These are phyloP conservation scores for Stephania cephalantha DNA, from an alignment of 164 flowering plant genomes.

Conservation along the genomic window DNA sequence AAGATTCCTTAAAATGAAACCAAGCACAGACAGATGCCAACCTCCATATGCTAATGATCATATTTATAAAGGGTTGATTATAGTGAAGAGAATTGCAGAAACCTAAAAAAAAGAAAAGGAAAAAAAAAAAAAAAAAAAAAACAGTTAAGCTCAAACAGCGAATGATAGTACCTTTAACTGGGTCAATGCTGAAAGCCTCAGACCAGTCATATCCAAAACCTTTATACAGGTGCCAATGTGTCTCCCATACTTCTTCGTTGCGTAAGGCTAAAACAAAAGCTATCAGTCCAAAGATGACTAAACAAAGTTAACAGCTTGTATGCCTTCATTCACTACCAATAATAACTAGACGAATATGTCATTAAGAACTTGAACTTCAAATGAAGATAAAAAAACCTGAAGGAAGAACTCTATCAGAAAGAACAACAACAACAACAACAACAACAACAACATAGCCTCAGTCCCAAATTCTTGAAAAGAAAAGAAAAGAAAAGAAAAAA, in stretches of 20 bases:
- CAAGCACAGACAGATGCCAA: background rate
- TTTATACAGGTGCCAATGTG: slow-evolving; percentile 74
- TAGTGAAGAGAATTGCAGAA: slow-evolving; percentile 1
- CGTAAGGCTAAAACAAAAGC: slow-evolving; percentile 53
- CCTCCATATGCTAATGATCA: background rate
- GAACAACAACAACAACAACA: no score
- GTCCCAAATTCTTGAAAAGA: no score
- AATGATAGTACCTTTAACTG: slow-evolving; percentile 61
- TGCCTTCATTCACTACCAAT: background rate
- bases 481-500: background rate
- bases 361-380: background rate
- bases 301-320: background rate
- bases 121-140: background rate
- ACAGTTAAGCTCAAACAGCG: background rate
- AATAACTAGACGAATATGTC: background rate
- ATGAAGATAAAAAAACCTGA: background rate
- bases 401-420: background rate
- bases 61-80: background rate
- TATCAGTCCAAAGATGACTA: slow-evolving; percentile 8
- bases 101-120: background rate
- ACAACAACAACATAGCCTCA: no score
- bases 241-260: slow-evolving; percentile 58
- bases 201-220: slow-evolving; percentile 94
- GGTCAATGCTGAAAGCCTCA: slow-evolving; percentile 80
- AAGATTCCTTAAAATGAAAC: no score